These are phyloP conservation scores for Syzygium oleosum DNA, from an alignment of 345 rosid genomes.

Conservation along the genomic window DNA sequence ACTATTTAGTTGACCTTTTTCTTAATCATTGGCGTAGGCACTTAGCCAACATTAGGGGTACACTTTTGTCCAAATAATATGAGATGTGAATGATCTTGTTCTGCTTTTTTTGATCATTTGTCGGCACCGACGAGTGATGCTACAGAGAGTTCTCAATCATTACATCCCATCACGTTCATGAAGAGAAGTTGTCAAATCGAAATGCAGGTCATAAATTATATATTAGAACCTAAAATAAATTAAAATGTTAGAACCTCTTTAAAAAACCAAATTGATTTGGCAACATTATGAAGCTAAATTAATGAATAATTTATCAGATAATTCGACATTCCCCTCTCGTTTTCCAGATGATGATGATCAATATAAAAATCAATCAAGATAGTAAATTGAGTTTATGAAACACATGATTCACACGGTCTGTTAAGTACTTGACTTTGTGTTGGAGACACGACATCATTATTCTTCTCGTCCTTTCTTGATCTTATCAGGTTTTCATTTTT, in stretches of 20 bases:
- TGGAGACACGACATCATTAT: neutral
- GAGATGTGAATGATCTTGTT: neutral
- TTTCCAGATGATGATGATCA: neutral
- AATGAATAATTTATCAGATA: neutral
- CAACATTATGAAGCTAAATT: neutral
- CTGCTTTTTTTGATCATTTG: neutral
- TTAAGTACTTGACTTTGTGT: too few species aligned
- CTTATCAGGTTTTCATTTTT: neutral
- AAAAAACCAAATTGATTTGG: neutral
- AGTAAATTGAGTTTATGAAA: neutral
- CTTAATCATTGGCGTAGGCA: neutral
- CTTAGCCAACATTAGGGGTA: neutral
- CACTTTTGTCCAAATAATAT: neutral
- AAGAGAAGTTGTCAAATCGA: neutral
- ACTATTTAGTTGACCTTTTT: neutral
- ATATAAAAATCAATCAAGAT: neutral
- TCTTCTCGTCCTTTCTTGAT: neutral
- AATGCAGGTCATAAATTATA: neutral
- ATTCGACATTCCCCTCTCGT: neutral
- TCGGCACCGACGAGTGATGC: neutral
- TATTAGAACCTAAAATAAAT: neutral
- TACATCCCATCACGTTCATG: neutral
- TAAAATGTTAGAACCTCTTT: neutral
- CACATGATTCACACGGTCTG: neutral
- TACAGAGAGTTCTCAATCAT: neutral